Percentiles rank a stretch among this genome's conserved stretches.
Evolutionary conservation across 2,329 filamentous ascomycete species (phyloP).

Genomic region (Hypomyces rosellus): DNA sequence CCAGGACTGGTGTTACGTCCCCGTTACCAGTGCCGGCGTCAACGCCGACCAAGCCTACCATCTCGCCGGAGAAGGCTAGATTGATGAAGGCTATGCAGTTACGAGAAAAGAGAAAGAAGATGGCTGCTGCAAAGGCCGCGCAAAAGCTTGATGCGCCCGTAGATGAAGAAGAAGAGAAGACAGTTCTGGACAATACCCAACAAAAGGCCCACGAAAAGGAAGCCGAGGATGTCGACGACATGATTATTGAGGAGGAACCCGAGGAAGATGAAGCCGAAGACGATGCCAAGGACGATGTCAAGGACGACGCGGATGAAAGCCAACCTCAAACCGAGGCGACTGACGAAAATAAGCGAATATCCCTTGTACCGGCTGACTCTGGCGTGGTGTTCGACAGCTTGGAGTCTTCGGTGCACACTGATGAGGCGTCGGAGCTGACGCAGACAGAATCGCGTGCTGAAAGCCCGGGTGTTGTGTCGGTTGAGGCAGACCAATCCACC

Average conservation of each 20-base stretch:
- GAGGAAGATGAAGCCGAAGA: constrained; percentile 8
- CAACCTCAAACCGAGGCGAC: constrained; percentile 19
- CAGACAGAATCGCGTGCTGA: constrained; percentile 52
- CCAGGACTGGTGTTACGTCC: constrained; percentile 40
- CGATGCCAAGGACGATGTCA: constrained; percentile 15
- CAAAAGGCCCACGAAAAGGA: neutral
- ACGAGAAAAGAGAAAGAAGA: constrained; percentile 68
- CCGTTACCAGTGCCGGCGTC: constrained; percentile 33
- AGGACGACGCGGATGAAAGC: constrained; percentile 15
- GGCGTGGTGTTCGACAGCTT: constrained; percentile 45
- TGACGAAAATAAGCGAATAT: constrained; percentile 27
- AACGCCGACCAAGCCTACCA: constrained; percentile 41
- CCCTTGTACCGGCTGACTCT: constrained; percentile 46
- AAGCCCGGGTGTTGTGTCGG: constrained; percentile 47
- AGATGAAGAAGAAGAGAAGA: neutral
- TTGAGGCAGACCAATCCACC: constrained; percentile 53
- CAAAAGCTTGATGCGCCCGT: constrained; percentile 16
- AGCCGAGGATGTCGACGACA: constrained; percentile 8
- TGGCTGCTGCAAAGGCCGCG: constrained; percentile 9
- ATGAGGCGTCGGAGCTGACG: constrained; percentile 41
- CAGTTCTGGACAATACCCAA: neutral
- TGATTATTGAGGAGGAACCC: constrained; percentile 11
- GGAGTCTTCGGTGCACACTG: constrained; percentile 36
- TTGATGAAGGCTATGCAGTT: constrained; percentile 92
- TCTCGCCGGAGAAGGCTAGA: constrained; percentile 83